phyloP scores from a whole-genome alignment of 2,329 filamentous ascomycete genomes.

The Diaporthe sp. region DNA sequence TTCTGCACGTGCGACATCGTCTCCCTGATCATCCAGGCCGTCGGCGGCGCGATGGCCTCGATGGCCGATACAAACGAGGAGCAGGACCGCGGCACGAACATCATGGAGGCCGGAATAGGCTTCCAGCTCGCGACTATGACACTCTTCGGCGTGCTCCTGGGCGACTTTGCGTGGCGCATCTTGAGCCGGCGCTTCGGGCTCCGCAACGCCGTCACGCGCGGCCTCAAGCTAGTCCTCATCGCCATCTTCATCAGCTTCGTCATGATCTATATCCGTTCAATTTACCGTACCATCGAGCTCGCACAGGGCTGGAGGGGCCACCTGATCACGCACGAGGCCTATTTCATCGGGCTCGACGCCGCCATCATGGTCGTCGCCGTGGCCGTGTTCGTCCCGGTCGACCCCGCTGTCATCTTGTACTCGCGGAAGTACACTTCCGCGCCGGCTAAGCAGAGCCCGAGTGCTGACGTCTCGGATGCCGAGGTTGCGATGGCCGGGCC shows the following conservation, averaged over 20 bases:
- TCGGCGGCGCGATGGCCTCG: conserved; percentile 63
- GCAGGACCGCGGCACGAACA: conserved; percentile 54
- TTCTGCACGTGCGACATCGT: conserved; percentile 62
- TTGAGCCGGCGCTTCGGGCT: conserved; percentile 44
- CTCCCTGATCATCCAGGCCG: conserved; percentile 62
- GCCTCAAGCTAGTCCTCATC: conserved; percentile 47
- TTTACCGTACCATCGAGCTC: conserved; percentile 66
- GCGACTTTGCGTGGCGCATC: conserved; percentile 55
- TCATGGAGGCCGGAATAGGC: conserved; percentile 65
- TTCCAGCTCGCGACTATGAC: conserved; percentile 65
- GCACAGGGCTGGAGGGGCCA: conserved; percentile 64
- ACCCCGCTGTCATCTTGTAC: conserved; percentile 50
- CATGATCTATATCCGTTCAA: conserved; percentile 61
- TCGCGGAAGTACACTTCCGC: neutral
- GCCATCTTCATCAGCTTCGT: conserved; percentile 58
- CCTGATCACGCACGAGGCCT: conserved; percentile 63
- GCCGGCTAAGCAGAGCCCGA: neutral
- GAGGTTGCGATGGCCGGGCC: conserved; percentile 30
- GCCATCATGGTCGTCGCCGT: conserved; percentile 63
- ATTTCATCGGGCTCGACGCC: conserved; percentile 64
- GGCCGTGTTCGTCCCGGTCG: conserved; percentile 58
- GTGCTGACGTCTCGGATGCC: conserved; percentile 29
- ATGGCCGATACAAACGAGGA: conserved; percentile 52
- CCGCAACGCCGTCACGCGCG: conserved; percentile 49
- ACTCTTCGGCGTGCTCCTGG: conserved; percentile 57